Evolutionary conservation across 2,329 filamentous ascomycete species (phyloP).

Genomic region (Phaeoacremonium minimum): DNA sequence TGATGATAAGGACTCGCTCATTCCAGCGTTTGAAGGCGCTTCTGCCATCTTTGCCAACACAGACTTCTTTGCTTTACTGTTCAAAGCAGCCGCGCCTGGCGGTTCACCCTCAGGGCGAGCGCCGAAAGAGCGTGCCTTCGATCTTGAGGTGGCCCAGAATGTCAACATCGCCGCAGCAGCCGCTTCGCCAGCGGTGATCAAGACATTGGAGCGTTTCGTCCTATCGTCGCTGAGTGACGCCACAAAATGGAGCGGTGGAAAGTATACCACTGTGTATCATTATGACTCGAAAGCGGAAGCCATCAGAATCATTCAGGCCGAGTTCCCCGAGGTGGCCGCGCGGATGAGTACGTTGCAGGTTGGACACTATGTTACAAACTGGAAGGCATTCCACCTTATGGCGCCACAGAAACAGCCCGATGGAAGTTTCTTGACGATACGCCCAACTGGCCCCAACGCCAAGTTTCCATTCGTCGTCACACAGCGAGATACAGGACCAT

Average conservation of each 20-base stretch:
- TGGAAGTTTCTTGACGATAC: slow-evolving; percentile 5
- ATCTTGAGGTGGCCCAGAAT: slow-evolving; percentile 7
- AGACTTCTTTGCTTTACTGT: slow-evolving; percentile 10
- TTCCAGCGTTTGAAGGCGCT: slow-evolving; percentile 7
- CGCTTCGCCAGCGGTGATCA: slow-evolving; percentile 3
- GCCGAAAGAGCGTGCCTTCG: slow-evolving; percentile 5
- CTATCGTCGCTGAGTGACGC: slow-evolving; percentile 9
- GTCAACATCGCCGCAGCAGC: slow-evolving; percentile 20
- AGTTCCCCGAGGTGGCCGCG: slow-evolving; percentile 4
- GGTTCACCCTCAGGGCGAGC: background rate
- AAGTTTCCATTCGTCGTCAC: slow-evolving; percentile 1
- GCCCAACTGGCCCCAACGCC: background rate
- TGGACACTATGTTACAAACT: slow-evolving; percentile 9
- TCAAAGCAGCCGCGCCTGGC: background rate
- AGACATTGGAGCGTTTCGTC: slow-evolving; percentile 10
- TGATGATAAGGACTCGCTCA: slow-evolving; percentile 6
- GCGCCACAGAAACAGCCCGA: slow-evolving; percentile 6
- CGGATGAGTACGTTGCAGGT: slow-evolving; percentile 8
- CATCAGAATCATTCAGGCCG: slow-evolving; percentile 3
- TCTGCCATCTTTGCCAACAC: slow-evolving; percentile 11
- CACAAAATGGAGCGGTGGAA: slow-evolving; percentile 6
- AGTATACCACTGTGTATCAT: slow-evolving; percentile 9
- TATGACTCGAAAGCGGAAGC: slow-evolving; percentile 11
- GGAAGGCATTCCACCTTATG: slow-evolving; percentile 6
- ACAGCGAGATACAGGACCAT: slow-evolving; percentile 1